Percentiles rank a stretch among this genome's conserved stretches.
Conservation (phyloP, 2,329 filamentous ascomycete genomes). For the Monosporascus sp. region DNA sequence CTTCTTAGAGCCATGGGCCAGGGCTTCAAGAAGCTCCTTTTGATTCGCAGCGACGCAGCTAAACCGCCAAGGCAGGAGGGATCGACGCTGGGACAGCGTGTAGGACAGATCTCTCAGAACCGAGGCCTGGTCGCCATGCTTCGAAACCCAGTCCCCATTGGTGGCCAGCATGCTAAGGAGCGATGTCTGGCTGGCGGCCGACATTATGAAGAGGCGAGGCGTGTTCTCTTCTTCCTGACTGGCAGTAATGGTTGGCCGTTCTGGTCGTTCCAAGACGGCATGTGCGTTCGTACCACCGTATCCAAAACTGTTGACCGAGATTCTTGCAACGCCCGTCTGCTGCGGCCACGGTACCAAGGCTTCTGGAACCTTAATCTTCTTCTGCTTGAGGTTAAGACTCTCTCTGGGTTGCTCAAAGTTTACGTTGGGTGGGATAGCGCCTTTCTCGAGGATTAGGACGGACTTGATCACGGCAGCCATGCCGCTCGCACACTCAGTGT, state of each 20-base stretch:
- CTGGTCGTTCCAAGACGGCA: neutral
- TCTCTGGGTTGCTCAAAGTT: slow-evolving; percentile 5
- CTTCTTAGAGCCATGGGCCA: neutral
- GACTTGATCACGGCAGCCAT: slow-evolving; percentile 14
- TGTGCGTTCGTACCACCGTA: slow-evolving; percentile 29
- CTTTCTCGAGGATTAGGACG: slow-evolving; percentile 13
- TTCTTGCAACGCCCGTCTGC: neutral
- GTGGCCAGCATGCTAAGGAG: too few relatives aligned
- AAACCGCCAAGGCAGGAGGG: neutral
- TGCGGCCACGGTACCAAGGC: neutral
- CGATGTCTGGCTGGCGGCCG: too few relatives aligned
- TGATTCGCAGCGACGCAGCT: neutral
- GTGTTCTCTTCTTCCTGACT: neutral
- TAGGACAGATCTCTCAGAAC: neutral
- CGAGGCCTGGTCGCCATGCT: too few relatives aligned
- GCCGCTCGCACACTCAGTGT: slow-evolving; percentile 12
- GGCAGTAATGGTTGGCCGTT: neutral
- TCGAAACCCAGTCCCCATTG: too few relatives aligned
- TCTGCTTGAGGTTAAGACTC: neutral
- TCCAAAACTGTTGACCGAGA: slow-evolving; percentile 23
- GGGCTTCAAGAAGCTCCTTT: neutral
- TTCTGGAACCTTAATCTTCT: neutral
- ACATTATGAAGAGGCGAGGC: too few relatives aligned
- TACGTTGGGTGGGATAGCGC: slow-evolving; percentile 14
- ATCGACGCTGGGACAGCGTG: neutral